These are phyloP conservation scores for Pseudotsuga menziesii DNA, from an alignment of 75 land plant species.

Conservation along the genomic window DNA sequence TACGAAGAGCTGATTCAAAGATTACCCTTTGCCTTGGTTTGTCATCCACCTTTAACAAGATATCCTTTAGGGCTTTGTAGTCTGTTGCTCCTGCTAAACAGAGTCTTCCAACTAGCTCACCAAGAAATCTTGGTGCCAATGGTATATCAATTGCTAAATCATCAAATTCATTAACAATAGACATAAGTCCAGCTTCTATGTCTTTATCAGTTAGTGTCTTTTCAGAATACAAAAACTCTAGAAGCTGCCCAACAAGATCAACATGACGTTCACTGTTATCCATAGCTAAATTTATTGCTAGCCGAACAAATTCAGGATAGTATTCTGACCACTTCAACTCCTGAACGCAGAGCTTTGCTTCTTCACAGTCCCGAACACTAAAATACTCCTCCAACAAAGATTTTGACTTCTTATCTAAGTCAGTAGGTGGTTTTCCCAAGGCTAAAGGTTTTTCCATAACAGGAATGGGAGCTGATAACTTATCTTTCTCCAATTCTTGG, in stretches of 20 bases:
- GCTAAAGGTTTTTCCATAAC: conserved; percentile 18
- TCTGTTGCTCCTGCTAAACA: conserved; percentile 34
- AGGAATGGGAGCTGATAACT: background rate
- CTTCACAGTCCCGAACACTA: conserved; percentile 43
- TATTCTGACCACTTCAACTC: conserved; percentile 69
- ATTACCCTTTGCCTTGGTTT: conserved; percentile 15
- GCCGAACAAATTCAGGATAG: conserved; percentile 66
- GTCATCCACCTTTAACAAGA: conserved; percentile 51
- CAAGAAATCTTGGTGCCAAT: conserved; percentile 67
- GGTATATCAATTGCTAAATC: conserved; percentile 82
- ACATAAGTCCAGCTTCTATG: conserved; percentile 55
- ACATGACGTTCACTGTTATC: conserved; percentile 53
- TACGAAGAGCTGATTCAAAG: conserved; percentile 30
- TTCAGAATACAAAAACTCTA: conserved; percentile 40
- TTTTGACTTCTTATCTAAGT: conserved; percentile 46
- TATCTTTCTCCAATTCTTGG: conserved; percentile 10
- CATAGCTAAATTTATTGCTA: conserved; percentile 54
- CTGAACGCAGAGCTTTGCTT: conserved; percentile 82
- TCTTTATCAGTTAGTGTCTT: conserved; percentile 37
- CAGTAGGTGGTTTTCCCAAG: conserved; percentile 17
- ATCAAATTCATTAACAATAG: conserved; percentile 51
- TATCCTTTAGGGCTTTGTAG: conserved; percentile 42
- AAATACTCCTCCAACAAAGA: conserved; percentile 87
- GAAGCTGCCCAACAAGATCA: conserved; percentile 47
- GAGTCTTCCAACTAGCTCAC: conserved; percentile 61